These are phyloP conservation scores for Leccinum pellstonianum DNA, from an alignment of 768 basidiomycete species.

Conservation along the genomic window DNA sequence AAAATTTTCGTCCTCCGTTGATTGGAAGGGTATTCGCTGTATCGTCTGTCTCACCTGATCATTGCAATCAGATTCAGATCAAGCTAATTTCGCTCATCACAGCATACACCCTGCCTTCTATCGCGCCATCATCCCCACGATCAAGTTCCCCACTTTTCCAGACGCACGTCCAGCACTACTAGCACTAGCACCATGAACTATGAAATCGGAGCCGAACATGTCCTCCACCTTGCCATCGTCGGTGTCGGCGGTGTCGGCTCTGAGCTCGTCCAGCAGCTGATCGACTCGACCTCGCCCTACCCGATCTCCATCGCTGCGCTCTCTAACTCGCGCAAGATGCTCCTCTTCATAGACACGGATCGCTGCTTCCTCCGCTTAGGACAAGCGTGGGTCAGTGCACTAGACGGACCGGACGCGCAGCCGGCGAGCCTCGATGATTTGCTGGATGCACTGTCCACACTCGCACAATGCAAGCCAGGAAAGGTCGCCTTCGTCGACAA, in stretches of 20 bases:
- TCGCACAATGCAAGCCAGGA: conserved; percentile 43
- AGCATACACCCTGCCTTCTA: neutral
- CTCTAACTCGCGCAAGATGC: conserved; percentile 60
- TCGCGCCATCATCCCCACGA: neutral
- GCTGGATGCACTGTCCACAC: conserved; percentile 40
- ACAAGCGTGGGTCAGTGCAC: conserved; percentile 41
- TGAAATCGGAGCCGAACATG: conserved; percentile 23
- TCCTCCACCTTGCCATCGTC: conserved; percentile 67
- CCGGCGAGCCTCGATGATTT: conserved; percentile 38
- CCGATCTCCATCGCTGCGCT: conserved; percentile 69
- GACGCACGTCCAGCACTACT: neutral
- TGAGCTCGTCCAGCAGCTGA: conserved; percentile 81
- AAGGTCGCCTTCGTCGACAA: conserved; percentile 85
- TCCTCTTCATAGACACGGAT: conserved; percentile 45
- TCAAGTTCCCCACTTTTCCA: conserved; percentile 3
- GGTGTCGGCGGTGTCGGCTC: conserved; percentile 93
- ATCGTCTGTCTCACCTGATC: conserved; percentile 15
- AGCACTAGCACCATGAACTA: conserved; percentile 14
- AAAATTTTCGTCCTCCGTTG: neutral
- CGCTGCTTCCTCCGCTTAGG: neutral
- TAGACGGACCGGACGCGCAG: conserved; percentile 42
- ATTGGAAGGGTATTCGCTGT: neutral
- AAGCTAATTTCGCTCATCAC: neutral
- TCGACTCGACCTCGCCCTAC: conserved; percentile 47
- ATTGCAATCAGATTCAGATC: conserved; percentile 10